A percentile compares a stretch with the other conserved stretches of the same genome.
Evolutionary conservation across 108 stramenopile species (phyloP).

Genomic region (Nitzschia sp.): DNA sequence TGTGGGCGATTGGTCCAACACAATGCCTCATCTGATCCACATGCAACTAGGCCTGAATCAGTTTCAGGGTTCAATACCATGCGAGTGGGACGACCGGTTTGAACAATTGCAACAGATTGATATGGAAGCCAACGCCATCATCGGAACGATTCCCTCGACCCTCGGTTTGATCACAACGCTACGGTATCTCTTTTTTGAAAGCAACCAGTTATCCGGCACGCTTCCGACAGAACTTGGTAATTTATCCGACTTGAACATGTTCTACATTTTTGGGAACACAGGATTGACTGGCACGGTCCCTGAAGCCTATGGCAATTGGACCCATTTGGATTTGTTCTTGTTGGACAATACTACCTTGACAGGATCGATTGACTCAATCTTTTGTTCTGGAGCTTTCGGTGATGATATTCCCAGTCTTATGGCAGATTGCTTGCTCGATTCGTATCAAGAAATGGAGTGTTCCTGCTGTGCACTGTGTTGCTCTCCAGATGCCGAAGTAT

Average conservation of each 20-base stretch:
- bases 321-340: neutral
- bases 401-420: no score
- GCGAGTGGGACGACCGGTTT: neutral
- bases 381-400: neutral
- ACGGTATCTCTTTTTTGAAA: conserved; percentile 35
- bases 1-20: neutral
- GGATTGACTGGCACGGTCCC: conserved; percentile 28
- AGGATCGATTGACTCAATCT: conserved; percentile 2
- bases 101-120: neutral
- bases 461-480: neutral
- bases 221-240: conserved; percentile 11
- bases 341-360: conserved; percentile 2
- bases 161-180: no score
- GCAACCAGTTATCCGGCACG: neutral
- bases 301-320: conserved; percentile 29
- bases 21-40: conserved; percentile 6
- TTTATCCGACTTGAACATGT: conserved; percentile 17
- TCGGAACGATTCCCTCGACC: neutral
- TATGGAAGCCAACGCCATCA: conserved; percentile 10
- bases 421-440: no score
- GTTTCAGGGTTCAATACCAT: neutral
- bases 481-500: neutral
- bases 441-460: neutral
- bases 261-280: conserved; percentile 17
- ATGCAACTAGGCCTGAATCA: neutral